These are phyloP conservation scores for Amylocarpus encephaloides DNA, from an alignment of 2,329 filamentous ascomycete genomes.

Conservation along the genomic window DNA sequence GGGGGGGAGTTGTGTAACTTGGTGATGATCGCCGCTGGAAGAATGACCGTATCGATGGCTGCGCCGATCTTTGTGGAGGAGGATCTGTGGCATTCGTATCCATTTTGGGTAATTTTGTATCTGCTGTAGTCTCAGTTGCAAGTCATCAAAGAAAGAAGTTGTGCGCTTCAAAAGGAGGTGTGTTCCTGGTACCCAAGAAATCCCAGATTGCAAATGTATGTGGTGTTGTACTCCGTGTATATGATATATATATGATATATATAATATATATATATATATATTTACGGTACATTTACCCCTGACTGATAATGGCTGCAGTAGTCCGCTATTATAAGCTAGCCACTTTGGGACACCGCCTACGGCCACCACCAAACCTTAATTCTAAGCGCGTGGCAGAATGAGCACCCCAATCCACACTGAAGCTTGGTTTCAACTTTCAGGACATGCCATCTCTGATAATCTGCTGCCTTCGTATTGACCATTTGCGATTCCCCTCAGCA, in stretches of 20 bases:
- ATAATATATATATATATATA: no score
- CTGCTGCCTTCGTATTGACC: neutral
- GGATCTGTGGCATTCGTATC: conserved; percentile 5
- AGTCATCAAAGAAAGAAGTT: no score
- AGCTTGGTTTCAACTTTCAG: conserved; percentile 28
- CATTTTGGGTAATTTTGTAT: neutral
- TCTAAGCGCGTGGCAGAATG: conserved; percentile 2
- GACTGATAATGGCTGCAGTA: neutral
- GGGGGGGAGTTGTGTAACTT: conserved; percentile 38
- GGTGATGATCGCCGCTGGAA: conserved; percentile 45
- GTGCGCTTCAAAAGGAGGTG: no score
- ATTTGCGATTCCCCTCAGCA: conserved; percentile 3
- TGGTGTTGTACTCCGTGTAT: no score
- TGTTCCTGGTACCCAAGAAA: neutral
- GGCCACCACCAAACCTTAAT: conserved; percentile 13
- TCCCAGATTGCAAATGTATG: no score
- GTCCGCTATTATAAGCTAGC: neutral
- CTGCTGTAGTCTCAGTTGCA: neutral
- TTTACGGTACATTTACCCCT: neutral
- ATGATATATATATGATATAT: no score
- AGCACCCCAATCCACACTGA: conserved; percentile 1
- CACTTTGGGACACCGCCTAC: conserved; percentile 5
- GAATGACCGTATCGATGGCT: conserved; percentile 58
- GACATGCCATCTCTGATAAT: conserved; percentile 6
- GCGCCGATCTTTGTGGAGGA: conserved; percentile 22